phyloP scores from a whole-genome alignment of 805 yeast species.

The Barnettozyma californica region DNA sequence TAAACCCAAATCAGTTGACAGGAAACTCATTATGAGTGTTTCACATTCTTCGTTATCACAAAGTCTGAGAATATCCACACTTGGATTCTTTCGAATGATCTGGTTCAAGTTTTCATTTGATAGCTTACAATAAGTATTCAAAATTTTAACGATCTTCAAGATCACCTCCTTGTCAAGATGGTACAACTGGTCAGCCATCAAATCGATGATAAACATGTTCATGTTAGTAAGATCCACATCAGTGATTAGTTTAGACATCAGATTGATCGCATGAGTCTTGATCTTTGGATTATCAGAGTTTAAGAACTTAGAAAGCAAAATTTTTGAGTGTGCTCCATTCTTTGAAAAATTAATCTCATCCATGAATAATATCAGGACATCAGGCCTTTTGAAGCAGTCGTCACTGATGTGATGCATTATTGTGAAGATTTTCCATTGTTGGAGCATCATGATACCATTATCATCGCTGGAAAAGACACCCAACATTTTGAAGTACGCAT shows the following conservation, averaged over 20 bases:
- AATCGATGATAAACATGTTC: constrained; percentile 33
- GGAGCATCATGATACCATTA: constrained; percentile 64
- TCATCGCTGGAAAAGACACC: constrained; percentile 61
- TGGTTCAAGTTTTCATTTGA: constrained; percentile 45
- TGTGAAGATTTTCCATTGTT: constrained; percentile 81
- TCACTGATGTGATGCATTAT: constrained; percentile 68
- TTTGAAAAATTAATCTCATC: constrained; percentile 52
- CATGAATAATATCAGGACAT: constrained; percentile 51
- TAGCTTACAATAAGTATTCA: constrained; percentile 48
- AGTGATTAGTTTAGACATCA: constrained; percentile 39
- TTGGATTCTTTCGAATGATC: constrained; percentile 51
- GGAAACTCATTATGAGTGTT: constrained; percentile 54
- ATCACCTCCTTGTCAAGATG: constrained; percentile 57
- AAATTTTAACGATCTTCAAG: constrained; percentile 46
- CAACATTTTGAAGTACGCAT: constrained; percentile 74
- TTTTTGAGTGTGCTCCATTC: constrained; percentile 59
- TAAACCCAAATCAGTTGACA: constrained; percentile 68
- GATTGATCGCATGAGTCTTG: constrained; percentile 51
- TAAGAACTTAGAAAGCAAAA: constrained; percentile 60
- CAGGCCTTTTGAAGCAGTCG: constrained; percentile 47
- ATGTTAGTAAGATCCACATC: constrained; percentile 31
- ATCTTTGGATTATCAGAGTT: constrained; percentile 47
- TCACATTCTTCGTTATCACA: constrained; percentile 30
- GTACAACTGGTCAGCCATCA: constrained; percentile 63
- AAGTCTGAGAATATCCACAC: constrained; percentile 31